phyloP scores from a whole-genome alignment of 1,284 basidiomycete genomes.

The Trichosporon sp. region DNA sequence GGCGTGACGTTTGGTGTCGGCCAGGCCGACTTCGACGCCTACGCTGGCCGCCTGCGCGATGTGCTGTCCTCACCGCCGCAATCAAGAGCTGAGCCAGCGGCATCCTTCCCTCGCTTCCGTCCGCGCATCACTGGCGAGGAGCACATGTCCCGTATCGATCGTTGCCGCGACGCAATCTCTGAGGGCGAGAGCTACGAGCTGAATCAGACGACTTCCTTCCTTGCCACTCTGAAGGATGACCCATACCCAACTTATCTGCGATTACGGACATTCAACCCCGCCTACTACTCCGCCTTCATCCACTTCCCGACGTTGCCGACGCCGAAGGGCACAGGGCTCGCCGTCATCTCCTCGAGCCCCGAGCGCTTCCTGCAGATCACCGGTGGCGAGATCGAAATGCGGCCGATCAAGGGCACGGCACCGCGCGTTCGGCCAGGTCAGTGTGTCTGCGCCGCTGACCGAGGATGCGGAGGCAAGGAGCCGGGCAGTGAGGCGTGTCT shows the following conservation, averaged over 20 bases:
- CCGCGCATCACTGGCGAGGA: conserved; percentile 41
- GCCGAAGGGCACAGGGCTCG: conserved; percentile 54
- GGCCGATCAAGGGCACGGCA: conserved; percentile 88
- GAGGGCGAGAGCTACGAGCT: conserved; percentile 94
- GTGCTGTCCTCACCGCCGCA: conserved; percentile 8
- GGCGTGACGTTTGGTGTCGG: conserved; percentile 33
- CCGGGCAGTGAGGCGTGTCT: conserved; percentile 29
- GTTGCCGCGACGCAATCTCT: conserved; percentile 69
- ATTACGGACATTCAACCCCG: conserved; percentile 74
- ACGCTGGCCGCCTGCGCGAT: conserved; percentile 6
- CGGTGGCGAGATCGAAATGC: conserved; percentile 60
- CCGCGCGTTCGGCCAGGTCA: conserved; percentile 37
- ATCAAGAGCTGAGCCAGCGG: conserved; percentile 4
- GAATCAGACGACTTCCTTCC: conserved; percentile 75
- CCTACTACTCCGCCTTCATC: conserved; percentile 82
- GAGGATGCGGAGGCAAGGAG: conserved; percentile 26
- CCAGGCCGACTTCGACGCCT: conserved; percentile 21
- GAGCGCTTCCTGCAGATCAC: conserved; percentile 85
- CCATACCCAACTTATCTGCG: conserved; percentile 49
- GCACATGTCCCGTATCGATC: conserved; percentile 68
- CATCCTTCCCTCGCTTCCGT: conserved; percentile 32
- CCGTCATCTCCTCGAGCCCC: conserved; percentile 73
- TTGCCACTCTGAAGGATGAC: conserved; percentile 34
- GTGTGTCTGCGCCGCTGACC: conserved; percentile 32
- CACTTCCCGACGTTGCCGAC: conserved; percentile 53